Base-by-base conservation (phyloP, 2,329 filamentous ascomycete genomes). In the Chaetothyriales sp. region DNA sequence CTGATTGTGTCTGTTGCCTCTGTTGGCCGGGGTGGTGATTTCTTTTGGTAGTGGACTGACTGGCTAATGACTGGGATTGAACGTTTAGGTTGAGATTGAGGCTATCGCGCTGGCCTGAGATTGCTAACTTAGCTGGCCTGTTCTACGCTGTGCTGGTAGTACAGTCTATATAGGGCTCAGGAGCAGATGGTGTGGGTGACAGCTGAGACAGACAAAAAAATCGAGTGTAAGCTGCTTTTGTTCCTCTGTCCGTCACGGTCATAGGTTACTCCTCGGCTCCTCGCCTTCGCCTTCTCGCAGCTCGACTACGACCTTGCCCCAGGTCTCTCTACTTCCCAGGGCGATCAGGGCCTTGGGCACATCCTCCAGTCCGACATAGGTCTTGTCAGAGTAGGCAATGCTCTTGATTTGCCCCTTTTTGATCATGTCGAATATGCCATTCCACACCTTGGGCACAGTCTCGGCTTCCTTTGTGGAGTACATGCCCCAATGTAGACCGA, bases 241-340 rank as follows among this genome's bases (percentile, higher is more conserved):
- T 4, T 10, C 10, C 18, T 4, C 8, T 15, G 44, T 20, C 19
- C 10, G 9, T 46, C 18, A 20, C 48, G 18, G 13, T 61, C 56
- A 71, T 48, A 71, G 57, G 60, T 66, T 66, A 57, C 67, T 69
- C 62, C 44, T 53, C 9, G 52, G 50, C 56, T 74, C 72, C 5
- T 73, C 76, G 45, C 77, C 74, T 63, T 88, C 83, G 3, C 80
- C 75, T 60, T 89, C 85, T 1, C 84, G 82, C 44, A 97, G 74
- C 69, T 87, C 87, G 18, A 95, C 83, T 1, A 95, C 87, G 0
- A 97, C 90, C 75, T 97, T 97, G 0, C 90, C 90, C 90, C 90
- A 97, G 1, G 89, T 95, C 48, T 85, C 86, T 54, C 90, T 75
- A 1, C 80, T 80, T 1, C 87, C 89, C 51, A 97, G 69, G 2